Evolutionary conservation across 2,329 filamentous ascomycete species (phyloP).

Genomic region (Arthrobotrys megalospora): DNA sequence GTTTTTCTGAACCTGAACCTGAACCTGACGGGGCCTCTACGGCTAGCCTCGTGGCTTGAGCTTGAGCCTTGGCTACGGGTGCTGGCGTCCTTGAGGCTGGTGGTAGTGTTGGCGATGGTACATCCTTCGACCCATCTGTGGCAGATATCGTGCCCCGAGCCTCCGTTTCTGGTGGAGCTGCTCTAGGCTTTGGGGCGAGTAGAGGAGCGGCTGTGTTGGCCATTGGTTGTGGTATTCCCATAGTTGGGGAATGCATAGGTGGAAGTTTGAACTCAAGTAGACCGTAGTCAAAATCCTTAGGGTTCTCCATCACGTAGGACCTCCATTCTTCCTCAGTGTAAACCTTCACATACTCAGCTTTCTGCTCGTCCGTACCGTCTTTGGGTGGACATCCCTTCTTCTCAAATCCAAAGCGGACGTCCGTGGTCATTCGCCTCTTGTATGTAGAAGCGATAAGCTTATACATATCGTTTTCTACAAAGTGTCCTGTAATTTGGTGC

Average conservation of each 20-base stretch:
- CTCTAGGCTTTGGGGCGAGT: too few relatives aligned
- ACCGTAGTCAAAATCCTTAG: background rate
- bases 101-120: too few relatives aligned
- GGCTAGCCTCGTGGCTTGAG: too few relatives aligned
- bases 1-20: too few relatives aligned
- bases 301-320: background rate
- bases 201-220: too few relatives aligned
- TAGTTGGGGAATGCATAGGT: background rate
- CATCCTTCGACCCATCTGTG: too few relatives aligned
- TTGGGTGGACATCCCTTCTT: constrained; percentile 25
- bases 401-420: constrained; percentile 22
- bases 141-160: too few relatives aligned
- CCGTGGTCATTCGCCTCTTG: background rate
- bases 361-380: background rate
- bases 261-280: background rate
- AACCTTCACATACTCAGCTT: background rate
- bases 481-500: background rate
- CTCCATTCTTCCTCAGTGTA: background rate
- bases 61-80: too few relatives aligned
- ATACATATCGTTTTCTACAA: constrained; percentile 9
- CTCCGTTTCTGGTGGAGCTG: too few relatives aligned
- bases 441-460: background rate
- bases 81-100: too few relatives aligned
- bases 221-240: background rate
- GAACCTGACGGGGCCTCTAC: too few relatives aligned